Evolutionary conservation across 2,329 filamentous ascomycete genomes (phyloP), one percentile per base, ranked within the genome.

Genomic region (Phyllosticta capitalensis): DNA sequence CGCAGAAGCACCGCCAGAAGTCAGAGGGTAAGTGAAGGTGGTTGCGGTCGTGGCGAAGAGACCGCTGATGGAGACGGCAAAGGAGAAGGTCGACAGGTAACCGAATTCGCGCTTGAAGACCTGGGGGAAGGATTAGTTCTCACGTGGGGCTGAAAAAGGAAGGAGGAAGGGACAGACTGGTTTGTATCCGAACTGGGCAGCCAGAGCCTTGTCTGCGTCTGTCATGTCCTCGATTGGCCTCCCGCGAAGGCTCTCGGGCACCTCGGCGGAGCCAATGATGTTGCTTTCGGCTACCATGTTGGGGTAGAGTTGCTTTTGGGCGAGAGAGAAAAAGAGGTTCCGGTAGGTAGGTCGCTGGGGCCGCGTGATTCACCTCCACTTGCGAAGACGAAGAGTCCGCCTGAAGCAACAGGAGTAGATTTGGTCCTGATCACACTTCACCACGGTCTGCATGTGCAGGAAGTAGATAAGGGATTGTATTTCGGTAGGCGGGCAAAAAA

Each of bases 81-180:
- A 85, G 57, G 81, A 83, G 69, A 85, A 82, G 63, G 80, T 81
- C 63, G 81, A 82, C 14, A 81, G 71, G 59, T 81, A 82, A 59
- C 77, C 77, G 63, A 84, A 84, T 65, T 84, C 80, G 63, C 82
- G 78, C 69, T 81, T 81, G 72, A 83, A 82, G 58, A 83, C 81
- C 69, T 79, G 65, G 9, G 4, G 17, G 10, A 54, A 7, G 12
- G 9, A 24, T 58, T 38, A 58, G 56, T 20, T 20, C 20, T 28
- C 49, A 26, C 17, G 7, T 30, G 10, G 10, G 49, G 30, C 9
- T 26, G 12, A 38, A 24, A 45, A 12, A 19, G 19, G n/a, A n/a
- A 30, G 19, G 55, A 28, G 19, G n/a, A 24, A 51, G 19, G 3
- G 5, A 5, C 56, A 38, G n/a, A 58, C 56, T 14, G 56, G 56